Evolutionary conservation across 2,329 filamentous ascomycete genomes (phyloP).

Genomic region (Arthroderma uncinatum): DNA sequence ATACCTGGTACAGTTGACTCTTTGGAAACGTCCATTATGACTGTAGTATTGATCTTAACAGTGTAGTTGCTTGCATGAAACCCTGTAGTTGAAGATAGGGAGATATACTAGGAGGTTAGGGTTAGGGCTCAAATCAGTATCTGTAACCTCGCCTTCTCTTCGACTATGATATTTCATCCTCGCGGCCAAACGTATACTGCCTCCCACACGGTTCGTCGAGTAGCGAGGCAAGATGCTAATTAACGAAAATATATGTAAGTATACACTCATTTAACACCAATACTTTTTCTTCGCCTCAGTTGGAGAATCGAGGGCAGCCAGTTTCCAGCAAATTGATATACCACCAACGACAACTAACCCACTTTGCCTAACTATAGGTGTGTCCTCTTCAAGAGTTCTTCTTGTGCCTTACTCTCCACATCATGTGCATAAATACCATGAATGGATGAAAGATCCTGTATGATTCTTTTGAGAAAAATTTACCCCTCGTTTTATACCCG

Average conservation of each 20-base stretch:
- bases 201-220: neutral
- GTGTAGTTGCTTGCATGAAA: too few species aligned
- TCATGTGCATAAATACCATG: constrained; percentile 74
- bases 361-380: neutral
- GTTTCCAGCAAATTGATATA: too few species aligned
- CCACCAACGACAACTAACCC: too few species aligned
- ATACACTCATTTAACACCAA: neutral
- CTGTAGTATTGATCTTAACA: too few species aligned
- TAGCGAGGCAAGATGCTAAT: constrained; percentile 3
- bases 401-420: constrained; percentile 74
- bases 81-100: too few species aligned
- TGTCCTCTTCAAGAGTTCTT: constrained; percentile 54
- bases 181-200: neutral
- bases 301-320: neutral
- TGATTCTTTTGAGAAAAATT: constrained; percentile 4
- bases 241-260: constrained; percentile 1
- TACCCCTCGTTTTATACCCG: neutral
- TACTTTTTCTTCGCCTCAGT: neutral
- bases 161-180: neutral
- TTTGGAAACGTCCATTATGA: too few species aligned
- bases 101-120: too few species aligned
- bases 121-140: neutral
- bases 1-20: too few species aligned
- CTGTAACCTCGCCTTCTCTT: neutral
- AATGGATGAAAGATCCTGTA: constrained; percentile 81